Evolutionary conservation across 805 yeast genomes (phyloP), one percentile per base, ranked within the genome.

Genomic region (Yarrowia sp.): DNA sequence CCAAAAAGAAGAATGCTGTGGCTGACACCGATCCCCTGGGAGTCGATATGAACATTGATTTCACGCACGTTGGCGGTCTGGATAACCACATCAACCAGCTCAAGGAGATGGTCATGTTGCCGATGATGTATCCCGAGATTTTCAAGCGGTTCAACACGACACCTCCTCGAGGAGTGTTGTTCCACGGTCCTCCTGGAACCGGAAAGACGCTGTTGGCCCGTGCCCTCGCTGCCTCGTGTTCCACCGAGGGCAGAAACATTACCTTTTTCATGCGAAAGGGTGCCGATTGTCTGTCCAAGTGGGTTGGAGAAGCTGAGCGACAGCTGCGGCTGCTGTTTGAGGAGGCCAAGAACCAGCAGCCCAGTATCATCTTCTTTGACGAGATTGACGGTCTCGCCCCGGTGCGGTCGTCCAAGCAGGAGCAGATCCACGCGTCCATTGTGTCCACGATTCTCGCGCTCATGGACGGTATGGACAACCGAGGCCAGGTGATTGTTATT

Each of bases 231-330:
- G 95, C 98, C 0, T 89, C 96, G 68, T 92, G 97, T 70, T 89
- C 97, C 0, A 85, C 96, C 0, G 86, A 89, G 17, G 86, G 87
- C 14, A 81, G 88, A 67, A 93, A 95, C 69, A 92, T 95, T 66
- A 92, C 99, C 0, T 95, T 95, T 72, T 95, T 92, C 76, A 95
- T 95, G 99, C 80, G 99, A 67, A 95, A 95, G 74, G 99, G 99
- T 68, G 98, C 99, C 0, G 99, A 95, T 75, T 89, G 96, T 73
- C 79, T 95, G 70, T 90, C 97, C 49, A 95, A 95, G 78, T 95
- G 99, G 99, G 98, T 95, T 3, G 99, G 99, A 71, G 99, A 95
- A 76, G 98, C 98, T 6, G 99, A 95, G 76, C 82, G 99, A 69
- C 98, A 95, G 74, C 79, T 95, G 67, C 79, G 99, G 66, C 78